Base-by-base conservation (phyloP, 1,284 basidiomycete species). In the Pisolithus thermaeus region DNA sequence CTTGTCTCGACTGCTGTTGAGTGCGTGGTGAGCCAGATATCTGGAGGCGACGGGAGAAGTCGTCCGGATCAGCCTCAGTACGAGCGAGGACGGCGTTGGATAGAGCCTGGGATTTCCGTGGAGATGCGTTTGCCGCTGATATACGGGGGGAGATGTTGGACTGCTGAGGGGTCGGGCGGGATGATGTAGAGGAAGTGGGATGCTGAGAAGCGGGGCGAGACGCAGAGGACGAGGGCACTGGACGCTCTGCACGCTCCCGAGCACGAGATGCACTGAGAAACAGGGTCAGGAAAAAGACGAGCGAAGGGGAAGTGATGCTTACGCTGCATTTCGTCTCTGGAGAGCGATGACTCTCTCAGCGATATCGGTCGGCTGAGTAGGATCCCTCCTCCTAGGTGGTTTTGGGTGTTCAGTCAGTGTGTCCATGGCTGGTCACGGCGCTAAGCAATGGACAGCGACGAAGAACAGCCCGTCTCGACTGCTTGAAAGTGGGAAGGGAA, bases 41-140 rank as follows among this genome's bases (percentile, higher is more conserved):
- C 63, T 78, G 83, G 59, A 88, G 76, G 36, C 78, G 74, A 22
- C 86, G 78, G 28, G 79, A 82, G 61, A 88, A 88, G 43, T 85
- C 83, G 59, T 85, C 86, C 38, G 78, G 73, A 61, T 83, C 81
- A 8, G 81, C 76, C 42, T 82, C 78, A 46, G 67, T 64, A 25
- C 65, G 66, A 37, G 71, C 68, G 30, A 71, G 65, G 20, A 73
- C 56, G 44, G 69, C 56, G 49, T 75, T 67, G 30, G 70, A 55
- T 41, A 60, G 42, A 42, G 58, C 45, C 28, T 57, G 57, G 44
- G 52, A 51, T 36, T 64, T 71, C 1, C 59, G 57, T 1, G 65
- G 59, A 3, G 58, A 56, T 7, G 58, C 61, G 18, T 61, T 60
- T 27, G 65, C 53, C 52, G 73, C 63, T 53, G 73, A 65, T 46